A percentile compares a stretch with the other conserved stretches of the same genome.
These are phyloP conservation scores for Dendrobium catenatum DNA, from an alignment of 106 monocot species.

Conservation along the genomic window DNA sequence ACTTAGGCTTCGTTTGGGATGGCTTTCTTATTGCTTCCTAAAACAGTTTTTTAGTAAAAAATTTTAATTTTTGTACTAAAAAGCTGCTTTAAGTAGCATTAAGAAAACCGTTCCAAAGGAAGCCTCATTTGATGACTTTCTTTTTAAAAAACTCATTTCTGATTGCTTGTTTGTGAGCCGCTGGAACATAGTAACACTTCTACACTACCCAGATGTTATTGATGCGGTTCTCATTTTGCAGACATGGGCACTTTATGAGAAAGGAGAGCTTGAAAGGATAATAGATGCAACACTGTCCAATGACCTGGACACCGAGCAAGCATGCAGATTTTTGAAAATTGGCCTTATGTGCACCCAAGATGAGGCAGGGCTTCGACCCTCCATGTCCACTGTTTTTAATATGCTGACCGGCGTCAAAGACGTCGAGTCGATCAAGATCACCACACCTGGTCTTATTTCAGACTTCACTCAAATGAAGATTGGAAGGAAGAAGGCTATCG, in stretches of 20 bases:
- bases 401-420: slow-evolving; percentile 35
- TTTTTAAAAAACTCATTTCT: neutral
- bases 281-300: slow-evolving; percentile 37
- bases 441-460: slow-evolving; percentile 47
- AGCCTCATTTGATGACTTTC: neutral
- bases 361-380: slow-evolving; percentile 35
- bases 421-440: slow-evolving; percentile 22
- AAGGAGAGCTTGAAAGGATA: slow-evolving; percentile 12
- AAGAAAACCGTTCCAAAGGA: too few species aligned
- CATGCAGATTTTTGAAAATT: slow-evolving; percentile 48
- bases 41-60: too few species aligned
- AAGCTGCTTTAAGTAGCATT: too few species aligned
- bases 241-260: slow-evolving; percentile 20
- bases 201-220: neutral
- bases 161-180: neutral
- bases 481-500: neutral
- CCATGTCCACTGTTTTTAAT: slow-evolving; percentile 43
- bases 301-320: slow-evolving; percentile 49
- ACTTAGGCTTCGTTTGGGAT: neutral
- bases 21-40: too few species aligned
- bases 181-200: neutral
- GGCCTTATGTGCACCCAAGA: slow-evolving; percentile 69
- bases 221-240: slow-evolving; percentile 13
- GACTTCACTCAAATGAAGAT: slow-evolving; percentile 64
- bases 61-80: too few species aligned